phyloP scores from a whole-genome alignment of 306 rosid genomes.

The Fragaria ananassa region DNA sequence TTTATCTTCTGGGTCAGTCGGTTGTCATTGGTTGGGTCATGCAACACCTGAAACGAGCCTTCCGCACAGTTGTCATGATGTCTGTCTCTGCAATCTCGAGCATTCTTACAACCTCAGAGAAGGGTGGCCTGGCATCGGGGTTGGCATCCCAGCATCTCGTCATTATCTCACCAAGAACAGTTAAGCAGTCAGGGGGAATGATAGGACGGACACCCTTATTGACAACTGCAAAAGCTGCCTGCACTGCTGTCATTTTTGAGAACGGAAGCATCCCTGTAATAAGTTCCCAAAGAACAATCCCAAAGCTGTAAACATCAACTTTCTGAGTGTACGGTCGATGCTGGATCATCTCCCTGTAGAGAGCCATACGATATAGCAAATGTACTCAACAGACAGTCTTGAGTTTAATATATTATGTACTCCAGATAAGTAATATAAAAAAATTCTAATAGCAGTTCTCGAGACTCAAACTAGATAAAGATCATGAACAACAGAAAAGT shows the following conservation, averaged over 20 bases:
- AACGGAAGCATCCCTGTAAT: conserved; percentile 96
- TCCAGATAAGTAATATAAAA: too few species aligned
- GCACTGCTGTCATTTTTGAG: conserved; percentile 99
- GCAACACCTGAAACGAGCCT: conserved; percentile 99
- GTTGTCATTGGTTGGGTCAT: conserved; percentile 83
- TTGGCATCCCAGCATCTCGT: conserved; percentile 98
- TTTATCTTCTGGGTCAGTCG: conserved; percentile 54
- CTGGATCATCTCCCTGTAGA: conserved; percentile 96
- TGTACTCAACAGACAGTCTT: background rate
- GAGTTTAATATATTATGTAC: too few species aligned
- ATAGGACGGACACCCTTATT: conserved; percentile 84
- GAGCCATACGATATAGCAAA: conserved; percentile 15
- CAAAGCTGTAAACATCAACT: conserved; percentile 95
- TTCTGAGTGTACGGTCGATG: conserved; percentile 98
- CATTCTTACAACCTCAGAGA: conserved; percentile 78
- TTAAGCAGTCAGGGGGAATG: conserved; percentile 80
- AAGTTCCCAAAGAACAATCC: conserved; percentile 98
- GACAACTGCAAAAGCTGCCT: conserved; percentile 99
- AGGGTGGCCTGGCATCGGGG: conserved; percentile 91
- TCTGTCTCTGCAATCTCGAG: conserved; percentile 91
- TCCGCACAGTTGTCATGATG: conserved; percentile 87
- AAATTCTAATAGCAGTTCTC: too few species aligned
- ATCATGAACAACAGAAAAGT: too few species aligned
- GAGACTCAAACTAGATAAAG: too few species aligned
- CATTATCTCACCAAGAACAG: conserved; percentile 88